These are phyloP conservation scores for Mycena alexandri DNA, from an alignment of 768 basidiomycete species.

Conservation along the genomic window DNA sequence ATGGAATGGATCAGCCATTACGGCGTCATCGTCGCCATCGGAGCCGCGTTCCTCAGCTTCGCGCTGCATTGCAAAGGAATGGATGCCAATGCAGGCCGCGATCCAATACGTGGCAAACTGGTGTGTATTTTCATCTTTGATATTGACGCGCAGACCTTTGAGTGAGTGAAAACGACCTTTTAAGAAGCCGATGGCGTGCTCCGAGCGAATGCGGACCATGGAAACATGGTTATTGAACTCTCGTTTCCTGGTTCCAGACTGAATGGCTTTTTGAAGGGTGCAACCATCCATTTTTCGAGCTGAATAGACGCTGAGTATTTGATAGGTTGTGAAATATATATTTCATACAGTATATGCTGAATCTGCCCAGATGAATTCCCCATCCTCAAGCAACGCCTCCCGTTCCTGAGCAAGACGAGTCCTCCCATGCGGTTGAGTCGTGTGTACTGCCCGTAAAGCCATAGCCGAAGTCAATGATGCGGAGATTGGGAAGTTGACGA, in stretches of 20 bases:
- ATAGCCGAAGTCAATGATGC: too few species aligned
- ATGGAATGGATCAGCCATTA: too few species aligned
- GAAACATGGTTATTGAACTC: too few species aligned
- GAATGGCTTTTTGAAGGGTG: constrained; percentile 1
- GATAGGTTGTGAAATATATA: too few species aligned
- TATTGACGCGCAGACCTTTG: constrained; percentile 38
- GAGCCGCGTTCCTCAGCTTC: constrained; percentile 36
- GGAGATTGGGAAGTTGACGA: constrained; percentile 37
- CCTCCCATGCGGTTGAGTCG: constrained; percentile 37
- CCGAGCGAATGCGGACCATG: too few species aligned
- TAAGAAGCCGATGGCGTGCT: constrained; percentile 48
- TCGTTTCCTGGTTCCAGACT: too few species aligned
- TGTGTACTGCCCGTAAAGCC: too few species aligned
- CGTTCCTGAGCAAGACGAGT: constrained; percentile 23
- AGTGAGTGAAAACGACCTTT: constrained; percentile 45
- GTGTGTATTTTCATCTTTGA: constrained; percentile 29
- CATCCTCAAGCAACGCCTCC: neutral
- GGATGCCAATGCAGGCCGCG: constrained; percentile 40
- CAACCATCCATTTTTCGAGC: constrained; percentile 3
- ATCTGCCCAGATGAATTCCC: constrained; percentile 12
- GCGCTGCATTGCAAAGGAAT: too few species aligned
- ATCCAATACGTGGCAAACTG: constrained; percentile 41
- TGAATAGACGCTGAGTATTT: too few species aligned
- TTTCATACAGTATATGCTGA: too few species aligned
- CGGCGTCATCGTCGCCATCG: constrained; percentile 10